Percentiles rank a stretch among this genome's conserved stretches.
These are phyloP conservation scores for Juglanconis oblonga DNA, from an alignment of 2,329 filamentous ascomycete genomes.

Conservation along the genomic window DNA sequence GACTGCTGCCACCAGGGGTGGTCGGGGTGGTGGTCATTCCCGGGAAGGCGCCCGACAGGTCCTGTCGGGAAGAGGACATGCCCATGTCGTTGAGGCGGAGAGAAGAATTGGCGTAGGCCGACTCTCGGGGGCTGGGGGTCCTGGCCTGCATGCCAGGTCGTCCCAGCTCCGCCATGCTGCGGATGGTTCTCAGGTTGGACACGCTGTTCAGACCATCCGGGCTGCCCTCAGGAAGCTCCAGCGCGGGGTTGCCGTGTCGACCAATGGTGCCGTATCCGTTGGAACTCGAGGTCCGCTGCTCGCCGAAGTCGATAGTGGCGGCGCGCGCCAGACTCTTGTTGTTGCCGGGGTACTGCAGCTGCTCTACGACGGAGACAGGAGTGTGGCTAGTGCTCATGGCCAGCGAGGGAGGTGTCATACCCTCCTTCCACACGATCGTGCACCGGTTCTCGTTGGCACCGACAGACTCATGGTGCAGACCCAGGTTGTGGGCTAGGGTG, in stretches of 20 bases:
- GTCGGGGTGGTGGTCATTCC: constrained; percentile 31
- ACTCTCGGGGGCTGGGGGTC: constrained; percentile 16
- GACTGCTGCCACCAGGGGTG: constrained; percentile 25
- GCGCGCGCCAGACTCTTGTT: constrained; percentile 86
- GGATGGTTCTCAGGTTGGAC: constrained; percentile 84
- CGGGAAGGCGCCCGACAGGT: constrained; percentile 9
- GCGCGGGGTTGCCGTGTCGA: constrained; percentile 72
- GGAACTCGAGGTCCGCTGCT: constrained; percentile 56
- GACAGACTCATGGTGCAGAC: constrained; percentile 84
- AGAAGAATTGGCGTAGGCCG: constrained; percentile 12
- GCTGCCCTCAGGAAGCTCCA: constrained; percentile 77
- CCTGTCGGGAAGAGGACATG: constrained; percentile 12
- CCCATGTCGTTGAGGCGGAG: constrained; percentile 17
- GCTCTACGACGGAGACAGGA: constrained; percentile 24
- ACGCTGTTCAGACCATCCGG: constrained; percentile 61
- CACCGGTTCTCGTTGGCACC: constrained; percentile 76
- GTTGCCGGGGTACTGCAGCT: constrained; percentile 37
- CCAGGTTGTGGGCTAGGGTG: constrained; percentile 93
- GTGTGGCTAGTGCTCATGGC: constrained; percentile 74
- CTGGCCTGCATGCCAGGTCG: constrained; percentile 14
- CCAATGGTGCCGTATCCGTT: constrained; percentile 75
- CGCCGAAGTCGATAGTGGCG: constrained; percentile 95
- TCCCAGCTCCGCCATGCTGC: constrained; percentile 86
- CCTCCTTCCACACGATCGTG: constrained; percentile 19
- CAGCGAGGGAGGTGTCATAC: constrained; percentile 49